phyloP scores from a whole-genome alignment of 345 rosid genomes.

The Eutrema yunnanense region DNA sequence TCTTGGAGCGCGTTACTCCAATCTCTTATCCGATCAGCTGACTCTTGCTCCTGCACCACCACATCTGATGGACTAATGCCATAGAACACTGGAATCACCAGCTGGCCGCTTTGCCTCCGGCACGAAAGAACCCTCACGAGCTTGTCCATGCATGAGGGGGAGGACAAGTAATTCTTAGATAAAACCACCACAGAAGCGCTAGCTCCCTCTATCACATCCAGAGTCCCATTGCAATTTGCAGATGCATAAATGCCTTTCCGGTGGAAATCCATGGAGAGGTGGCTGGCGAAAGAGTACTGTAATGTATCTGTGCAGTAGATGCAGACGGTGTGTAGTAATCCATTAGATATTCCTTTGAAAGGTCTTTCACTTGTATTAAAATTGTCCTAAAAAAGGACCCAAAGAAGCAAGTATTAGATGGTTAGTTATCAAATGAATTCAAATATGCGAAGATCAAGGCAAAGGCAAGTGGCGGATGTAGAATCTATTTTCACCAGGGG shows the following conservation, averaged over 20 bases:
- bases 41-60: background rate
- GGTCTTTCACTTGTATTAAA: no score
- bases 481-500: no score
- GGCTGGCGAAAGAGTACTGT: slow-evolving; percentile 8
- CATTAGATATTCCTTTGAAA: background rate
- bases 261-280: background rate
- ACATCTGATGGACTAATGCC: background rate
- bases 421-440: no score
- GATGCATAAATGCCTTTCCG: background rate
- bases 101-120: background rate
- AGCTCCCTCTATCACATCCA: background rate
- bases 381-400: no score
- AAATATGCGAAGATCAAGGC: no score
- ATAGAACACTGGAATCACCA: slow-evolving; percentile 22
- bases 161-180: background rate
- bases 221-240: background rate
- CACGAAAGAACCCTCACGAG: background rate
- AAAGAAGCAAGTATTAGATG: no score
- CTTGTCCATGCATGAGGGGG: background rate
- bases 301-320: background rate
- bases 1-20: background rate
- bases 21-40: background rate
- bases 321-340: background rate
- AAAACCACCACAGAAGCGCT: background rate
- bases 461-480: no score